Conservation (phyloP, 352 stramenopile genomes). For the Globisporangium acanthophoron region DNA sequence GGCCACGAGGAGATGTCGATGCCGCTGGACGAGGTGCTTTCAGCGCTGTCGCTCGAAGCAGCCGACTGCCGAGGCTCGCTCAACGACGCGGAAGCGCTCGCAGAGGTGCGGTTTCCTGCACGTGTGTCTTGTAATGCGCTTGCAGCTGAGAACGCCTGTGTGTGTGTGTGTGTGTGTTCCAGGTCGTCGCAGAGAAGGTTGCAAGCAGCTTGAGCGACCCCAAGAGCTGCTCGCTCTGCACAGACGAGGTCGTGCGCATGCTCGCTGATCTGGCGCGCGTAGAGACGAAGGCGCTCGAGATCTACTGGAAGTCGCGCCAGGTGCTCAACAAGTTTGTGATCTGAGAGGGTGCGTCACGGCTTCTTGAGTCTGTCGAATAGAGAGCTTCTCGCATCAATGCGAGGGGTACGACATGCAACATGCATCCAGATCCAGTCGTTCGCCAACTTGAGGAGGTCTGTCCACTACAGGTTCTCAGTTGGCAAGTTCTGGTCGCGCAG, state of each 20-base stretch:
- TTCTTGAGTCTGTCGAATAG: neutral
- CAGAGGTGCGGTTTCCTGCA: slow-evolving; percentile 3
- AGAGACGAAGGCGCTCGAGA: slow-evolving; percentile 38
- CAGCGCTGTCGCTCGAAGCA: slow-evolving; percentile 13
- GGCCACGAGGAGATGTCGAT: slow-evolving; percentile 15
- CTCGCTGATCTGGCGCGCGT: slow-evolving; percentile 31
- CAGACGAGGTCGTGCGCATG: slow-evolving; percentile 40
- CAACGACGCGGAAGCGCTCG: slow-evolving; percentile 6
- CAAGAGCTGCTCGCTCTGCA: slow-evolving; percentile 24
- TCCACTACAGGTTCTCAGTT: slow-evolving; percentile 44
- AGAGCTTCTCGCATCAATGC: neutral
- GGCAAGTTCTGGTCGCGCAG: slow-evolving; percentile 56
- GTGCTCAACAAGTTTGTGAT: slow-evolving; percentile 39
- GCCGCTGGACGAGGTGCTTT: slow-evolving; percentile 15
- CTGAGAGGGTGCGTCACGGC: slow-evolving; percentile 7
- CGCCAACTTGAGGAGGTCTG: neutral
- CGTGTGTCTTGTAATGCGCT: neutral
- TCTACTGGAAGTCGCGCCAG: slow-evolving; percentile 51
- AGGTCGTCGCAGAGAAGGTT: slow-evolving; percentile 35
- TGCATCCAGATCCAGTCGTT: neutral
- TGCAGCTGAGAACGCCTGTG: neutral
- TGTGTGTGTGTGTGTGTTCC: neutral
- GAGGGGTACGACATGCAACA: neutral
- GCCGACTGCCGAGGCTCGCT: slow-evolving; percentile 3
- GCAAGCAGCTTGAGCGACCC: slow-evolving; percentile 21